Conservation (phyloP, 139 green algal species). For the Picochlorum sp. region DNA sequence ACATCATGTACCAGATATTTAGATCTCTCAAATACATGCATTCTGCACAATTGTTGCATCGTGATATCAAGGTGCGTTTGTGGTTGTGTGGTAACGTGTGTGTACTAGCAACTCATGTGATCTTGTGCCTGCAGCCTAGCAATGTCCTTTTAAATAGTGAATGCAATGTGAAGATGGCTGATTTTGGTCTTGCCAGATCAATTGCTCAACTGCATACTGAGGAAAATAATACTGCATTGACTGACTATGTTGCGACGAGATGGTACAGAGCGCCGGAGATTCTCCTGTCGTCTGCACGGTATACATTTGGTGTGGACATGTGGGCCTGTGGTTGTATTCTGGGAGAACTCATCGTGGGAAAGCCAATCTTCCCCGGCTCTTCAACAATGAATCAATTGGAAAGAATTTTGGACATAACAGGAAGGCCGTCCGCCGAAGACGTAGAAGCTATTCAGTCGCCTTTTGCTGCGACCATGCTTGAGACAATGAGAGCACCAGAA, state of each 20-base stretch:
- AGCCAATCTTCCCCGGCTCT: conserved; percentile 86
- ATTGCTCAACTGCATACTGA: conserved; percentile 51
- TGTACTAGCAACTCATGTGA: conserved; percentile 25
- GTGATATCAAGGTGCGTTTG: conserved; percentile 83
- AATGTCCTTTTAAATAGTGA: conserved; percentile 98
- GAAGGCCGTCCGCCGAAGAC: conserved; percentile 54
- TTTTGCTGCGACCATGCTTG: conserved; percentile 90
- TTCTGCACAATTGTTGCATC: conserved; percentile 85
- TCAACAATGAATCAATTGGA: conserved; percentile 95
- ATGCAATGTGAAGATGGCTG: conserved; percentile 94
- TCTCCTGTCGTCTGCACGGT: conserved; percentile 84
- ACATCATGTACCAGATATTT: conserved; percentile 99
- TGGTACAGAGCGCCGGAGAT: conserved; percentile 97
- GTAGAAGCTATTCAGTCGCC: conserved; percentile 76
- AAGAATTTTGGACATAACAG: conserved; percentile 75
- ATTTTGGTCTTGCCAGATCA: conserved; percentile 88
- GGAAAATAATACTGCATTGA: conserved; percentile 66
- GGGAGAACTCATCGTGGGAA: conserved; percentile 84
- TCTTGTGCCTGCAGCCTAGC: conserved; percentile 42
- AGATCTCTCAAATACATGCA: conserved; percentile 96
- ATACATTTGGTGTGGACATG: conserved; percentile 97
- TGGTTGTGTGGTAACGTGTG: conserved; percentile 24
- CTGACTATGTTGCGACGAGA: conserved; percentile 98
- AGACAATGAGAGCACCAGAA: conserved; percentile 54
- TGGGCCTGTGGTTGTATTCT: conserved; percentile 97